A percentile compares a stretch with the other conserved stretches of the same genome.
These are phyloP conservation scores for Schizosaccharomyces osmophilus DNA, from an alignment of 805 yeast genomes.

Conservation along the genomic window DNA sequence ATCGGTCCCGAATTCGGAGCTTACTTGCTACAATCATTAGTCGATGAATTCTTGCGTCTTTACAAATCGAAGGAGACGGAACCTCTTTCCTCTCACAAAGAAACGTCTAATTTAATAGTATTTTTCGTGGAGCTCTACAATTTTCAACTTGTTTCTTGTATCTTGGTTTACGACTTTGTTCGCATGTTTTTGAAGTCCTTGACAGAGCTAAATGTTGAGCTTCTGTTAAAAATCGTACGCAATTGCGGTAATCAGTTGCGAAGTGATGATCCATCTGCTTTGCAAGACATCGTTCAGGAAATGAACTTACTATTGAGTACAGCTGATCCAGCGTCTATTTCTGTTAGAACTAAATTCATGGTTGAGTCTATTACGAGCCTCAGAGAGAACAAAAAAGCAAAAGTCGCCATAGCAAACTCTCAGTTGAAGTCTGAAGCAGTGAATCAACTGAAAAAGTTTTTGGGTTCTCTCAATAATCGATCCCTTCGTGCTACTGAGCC, in stretches of 20 bases:
- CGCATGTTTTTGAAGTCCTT: constrained; percentile 25
- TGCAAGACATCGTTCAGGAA: constrained; percentile 49
- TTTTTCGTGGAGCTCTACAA: constrained; percentile 53
- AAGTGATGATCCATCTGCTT: constrained; percentile 66
- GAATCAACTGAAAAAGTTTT: constrained; percentile 35
- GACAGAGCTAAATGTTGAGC: constrained; percentile 51
- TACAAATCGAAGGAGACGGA: constrained; percentile 3
- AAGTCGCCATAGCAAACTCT: not conserved
- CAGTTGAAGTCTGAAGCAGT: constrained; percentile 23
- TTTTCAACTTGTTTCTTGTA: constrained; percentile 51
- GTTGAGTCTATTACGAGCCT: constrained; percentile 66
- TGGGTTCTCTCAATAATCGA: constrained; percentile 23
- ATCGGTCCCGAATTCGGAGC: constrained; percentile 83
- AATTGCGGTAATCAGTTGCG: constrained; percentile 64
- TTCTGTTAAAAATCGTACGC: constrained; percentile 26
- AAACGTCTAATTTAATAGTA: constrained; percentile 43
- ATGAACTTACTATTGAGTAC: constrained; percentile 25
- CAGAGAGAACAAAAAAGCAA: constrained; percentile 43
- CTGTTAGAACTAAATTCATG: constrained; percentile 55
- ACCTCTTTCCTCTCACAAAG: constrained; percentile 13
- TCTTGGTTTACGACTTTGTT: constrained; percentile 56
- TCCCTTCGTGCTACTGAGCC: constrained; percentile 28
- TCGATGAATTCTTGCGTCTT: constrained; percentile 35
- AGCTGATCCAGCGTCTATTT: constrained; percentile 12
- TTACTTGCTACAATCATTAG: constrained; percentile 46